Percentiles rank a stretch among this genome's conserved stretches.
Evolutionary conservation across 2,329 filamentous ascomycete species (phyloP).

Genomic region (Aspergillus luchuensis): DNA sequence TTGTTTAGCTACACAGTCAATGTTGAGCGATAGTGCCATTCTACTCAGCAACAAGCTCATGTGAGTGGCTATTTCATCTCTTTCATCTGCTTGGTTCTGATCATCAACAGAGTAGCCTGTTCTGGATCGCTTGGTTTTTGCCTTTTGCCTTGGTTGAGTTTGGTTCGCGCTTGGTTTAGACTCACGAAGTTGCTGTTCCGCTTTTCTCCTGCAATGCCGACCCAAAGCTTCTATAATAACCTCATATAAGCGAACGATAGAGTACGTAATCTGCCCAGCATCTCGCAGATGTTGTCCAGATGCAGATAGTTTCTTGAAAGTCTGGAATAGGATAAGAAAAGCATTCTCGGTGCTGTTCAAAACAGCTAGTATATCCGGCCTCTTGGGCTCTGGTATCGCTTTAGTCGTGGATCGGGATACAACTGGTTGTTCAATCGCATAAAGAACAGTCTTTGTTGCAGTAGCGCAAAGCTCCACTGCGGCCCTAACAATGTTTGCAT

Average conservation of each 20-base stretch:
- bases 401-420: slow-evolving; percentile 10
- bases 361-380: slow-evolving; percentile 22
- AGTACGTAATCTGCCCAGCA: slow-evolving; percentile 34
- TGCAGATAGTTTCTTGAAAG: slow-evolving; percentile 29
- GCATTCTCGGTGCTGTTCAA: slow-evolving; percentile 28
- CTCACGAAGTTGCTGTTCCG: slow-evolving; percentile 6
- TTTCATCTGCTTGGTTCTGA: not conserved
- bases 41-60: slow-evolving; percentile 31
- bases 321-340: slow-evolving; percentile 30
- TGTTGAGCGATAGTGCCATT: slow-evolving; percentile 36
- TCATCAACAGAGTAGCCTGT: not conserved
- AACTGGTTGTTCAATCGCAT: slow-evolving; percentile 13
- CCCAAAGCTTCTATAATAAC: slow-evolving; percentile 29
- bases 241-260: slow-evolving; percentile 39
- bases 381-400: not conserved
- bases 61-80: slow-evolving; percentile 22
- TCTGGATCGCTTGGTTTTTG: slow-evolving; percentile 14
- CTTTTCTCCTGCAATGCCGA: slow-evolving; percentile 26
- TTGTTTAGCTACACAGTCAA: slow-evolving; percentile 28
- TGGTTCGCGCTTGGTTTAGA: slow-evolving; percentile 8
- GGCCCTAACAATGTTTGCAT: slow-evolving; percentile 24
- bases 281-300: slow-evolving; percentile 15
- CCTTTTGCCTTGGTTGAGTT: slow-evolving; percentile 19
- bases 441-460: slow-evolving; percentile 27
- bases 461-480: slow-evolving; percentile 33